Evolutionary conservation across 2,329 filamentous ascomycete species (phyloP), one percentile per base, ranked within the genome.

Genomic region (Aspergillus versicolor): DNA sequence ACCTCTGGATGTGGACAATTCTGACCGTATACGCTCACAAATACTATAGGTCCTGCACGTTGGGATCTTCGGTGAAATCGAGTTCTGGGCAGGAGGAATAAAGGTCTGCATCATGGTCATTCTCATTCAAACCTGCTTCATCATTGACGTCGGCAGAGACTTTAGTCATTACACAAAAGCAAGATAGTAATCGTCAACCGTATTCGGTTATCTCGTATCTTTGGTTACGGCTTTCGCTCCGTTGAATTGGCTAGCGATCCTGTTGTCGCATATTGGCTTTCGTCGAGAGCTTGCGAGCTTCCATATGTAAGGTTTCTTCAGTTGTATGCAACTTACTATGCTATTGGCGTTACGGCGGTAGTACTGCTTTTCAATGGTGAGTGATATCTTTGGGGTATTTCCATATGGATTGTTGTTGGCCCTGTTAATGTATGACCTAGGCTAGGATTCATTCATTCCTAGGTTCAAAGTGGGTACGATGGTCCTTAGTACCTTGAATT

Each of bases 131-230:
- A 27, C 21, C 5, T 37, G 45, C 27, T n/a, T 22, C 42, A n/a
- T 22, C 21, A 7, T 44, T 22, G 8, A 22, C 21, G 12, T 27
- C 4, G 5, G 42, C 22, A 11, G 42, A 27, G 24, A 2, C 24
- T 8, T 6, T 27, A 27, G 7, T 6, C 24, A 27, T 27, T 27
- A 27, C 24, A 6, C 24, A 27, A 87, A 86, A 65, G 83, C 86
- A 13, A 79, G 82, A 64, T 81, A 81, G 12, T 81, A 77, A 60
- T 68, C 68, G n/a, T 37, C 19, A 4, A 38, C 30, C 11, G 79
- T 87, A 9, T 87, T 88, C 63, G 71, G 69, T 52, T 86, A 87
- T 76, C 85, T 88, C 2, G 48, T 47, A 0, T 38, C 5, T 15
- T 30, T 56, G n/a, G 41, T 41, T 4, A 51, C 56, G 7, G 40